A percentile compares a stretch with the other conserved stretches of the same genome.
Evolutionary conservation across 768 basidiomycete species (phyloP).

Genomic region (Auriscalpium orientale): DNA sequence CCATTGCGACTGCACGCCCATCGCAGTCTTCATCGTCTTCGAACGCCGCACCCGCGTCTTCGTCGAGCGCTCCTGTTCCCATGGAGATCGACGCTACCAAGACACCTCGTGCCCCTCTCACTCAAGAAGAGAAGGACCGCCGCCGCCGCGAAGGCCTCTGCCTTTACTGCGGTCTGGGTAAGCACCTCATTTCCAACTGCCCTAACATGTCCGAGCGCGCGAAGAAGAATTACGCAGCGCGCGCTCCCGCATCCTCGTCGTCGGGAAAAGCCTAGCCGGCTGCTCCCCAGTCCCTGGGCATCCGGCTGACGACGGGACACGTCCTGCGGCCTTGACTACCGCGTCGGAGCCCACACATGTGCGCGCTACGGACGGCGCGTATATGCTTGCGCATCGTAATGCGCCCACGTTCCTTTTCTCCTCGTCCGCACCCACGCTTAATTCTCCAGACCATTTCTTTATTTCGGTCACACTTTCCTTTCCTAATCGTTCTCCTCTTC

Average conservation of each 20-base stretch:
- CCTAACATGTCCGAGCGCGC: conserved; percentile 16
- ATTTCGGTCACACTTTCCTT: conserved; percentile 20
- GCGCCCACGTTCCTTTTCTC: neutral
- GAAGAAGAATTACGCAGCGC: conserved; percentile 4
- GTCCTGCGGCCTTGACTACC: conserved; percentile 3
- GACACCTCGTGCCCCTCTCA: conserved; percentile 22
- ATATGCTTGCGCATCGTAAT: neutral
- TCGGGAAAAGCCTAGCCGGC: conserved; percentile 22
- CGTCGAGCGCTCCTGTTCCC: conserved; percentile 1
- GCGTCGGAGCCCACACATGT: conserved; percentile 2
- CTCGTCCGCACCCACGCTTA: conserved; percentile 1
- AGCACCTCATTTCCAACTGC: conserved; percentile 24
- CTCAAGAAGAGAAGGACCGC: conserved; percentile 20
- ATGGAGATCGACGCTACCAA: conserved; percentile 15
- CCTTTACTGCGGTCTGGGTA: conserved; percentile 27
- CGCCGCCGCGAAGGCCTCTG: conserved; percentile 24
- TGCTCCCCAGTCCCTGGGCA: conserved; percentile 16
- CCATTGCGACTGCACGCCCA: neutral
- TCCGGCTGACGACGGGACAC: conserved; percentile 12
- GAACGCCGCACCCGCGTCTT: neutral
- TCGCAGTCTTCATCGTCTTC: neutral
- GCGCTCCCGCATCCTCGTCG: neutral
- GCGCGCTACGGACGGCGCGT: neutral
- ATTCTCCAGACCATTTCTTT: conserved; percentile 19
- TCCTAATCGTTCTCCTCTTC: conserved; percentile 24